A percentile compares a stretch with the other conserved stretches of the same genome.
Conservation (phyloP, 2,329 filamentous ascomycete species). For the Pyricularia grisea region DNA sequence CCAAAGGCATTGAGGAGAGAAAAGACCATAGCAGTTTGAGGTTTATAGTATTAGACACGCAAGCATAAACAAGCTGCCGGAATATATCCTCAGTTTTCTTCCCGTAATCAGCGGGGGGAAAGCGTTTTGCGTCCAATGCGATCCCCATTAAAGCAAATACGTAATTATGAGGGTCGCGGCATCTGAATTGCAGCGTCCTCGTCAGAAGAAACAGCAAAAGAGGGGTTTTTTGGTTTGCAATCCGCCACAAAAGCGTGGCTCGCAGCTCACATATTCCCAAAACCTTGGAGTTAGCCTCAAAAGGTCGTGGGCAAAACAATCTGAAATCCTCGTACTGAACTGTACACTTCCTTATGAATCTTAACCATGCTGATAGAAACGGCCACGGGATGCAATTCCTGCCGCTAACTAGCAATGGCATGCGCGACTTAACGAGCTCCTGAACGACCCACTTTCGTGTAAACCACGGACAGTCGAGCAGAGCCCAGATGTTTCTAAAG, state of each 20-base stretch:
- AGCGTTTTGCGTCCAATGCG: background rate
- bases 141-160: background rate
- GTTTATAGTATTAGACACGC: background rate
- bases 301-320: background rate
- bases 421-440: background rate
- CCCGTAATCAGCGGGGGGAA: background rate
- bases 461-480: background rate
- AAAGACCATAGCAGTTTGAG: constrained; percentile 1
- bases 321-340: background rate
- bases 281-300: background rate
- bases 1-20: background rate
- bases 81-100: background rate
- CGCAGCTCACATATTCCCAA: background rate
- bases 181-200: background rate
- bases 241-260: background rate
- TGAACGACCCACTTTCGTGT: background rate
- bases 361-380: background rate
- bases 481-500: background rate
- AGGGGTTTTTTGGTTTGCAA: background rate
- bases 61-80: background rate
- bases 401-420: background rate
- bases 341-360: background rate
- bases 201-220: background rate
- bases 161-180: background rate
- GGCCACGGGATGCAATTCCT: background rate